Evolutionary conservation across 1,284 basidiomycete species (phyloP), one percentile per base, ranked within the genome.

Genomic region (Puccinia novopanici): DNA sequence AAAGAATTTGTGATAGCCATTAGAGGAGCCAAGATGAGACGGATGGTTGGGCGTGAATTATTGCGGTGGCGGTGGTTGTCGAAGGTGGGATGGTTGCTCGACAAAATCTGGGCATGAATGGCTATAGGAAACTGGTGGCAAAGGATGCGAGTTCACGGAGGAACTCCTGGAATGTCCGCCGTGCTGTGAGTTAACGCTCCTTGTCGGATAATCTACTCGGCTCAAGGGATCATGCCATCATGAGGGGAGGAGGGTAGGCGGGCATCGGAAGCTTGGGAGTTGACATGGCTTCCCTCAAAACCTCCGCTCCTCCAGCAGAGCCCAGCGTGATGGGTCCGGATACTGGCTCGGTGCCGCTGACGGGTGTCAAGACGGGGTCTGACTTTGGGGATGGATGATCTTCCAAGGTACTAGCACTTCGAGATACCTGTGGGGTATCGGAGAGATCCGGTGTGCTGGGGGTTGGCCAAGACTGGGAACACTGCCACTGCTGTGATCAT

Each of bases 271-370:
- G 40, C 34, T 61, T 75, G 40, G 54, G 42, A 42, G 73, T 63
- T 17, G 73, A 75, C 57, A 75, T 75, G 40, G 54, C 73, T 45
- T 75, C 73, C 42, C 57, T 59, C 42, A 75, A 50, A 9, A 75
- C 59, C 40, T 75, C 55, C 17, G 73, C 73, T 61, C 57, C 73
- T 57, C 55, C 57, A 48, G 59, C 59, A 13, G 73, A 75, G 42
- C 73, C 57, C 27, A 75, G 19, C 10, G 57, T 75, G 40, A 75
- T 75, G 4, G 57, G 24, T n/a, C 57, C 59, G 6, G 73, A 48
- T 34, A 30, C 19, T 55, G 45, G 8, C 34, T 52, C 48, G 52
- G 34, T n/a, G 24, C n/a, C n/a, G n/a, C 50, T 72, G 30, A 40
- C 9, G 34, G 70, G 50, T 22, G 45, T 72, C 30, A 72, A 72